Conservation (phyloP, 2,329 filamentous ascomycete genomes). For the Pestalotiopsis sp. region DNA sequence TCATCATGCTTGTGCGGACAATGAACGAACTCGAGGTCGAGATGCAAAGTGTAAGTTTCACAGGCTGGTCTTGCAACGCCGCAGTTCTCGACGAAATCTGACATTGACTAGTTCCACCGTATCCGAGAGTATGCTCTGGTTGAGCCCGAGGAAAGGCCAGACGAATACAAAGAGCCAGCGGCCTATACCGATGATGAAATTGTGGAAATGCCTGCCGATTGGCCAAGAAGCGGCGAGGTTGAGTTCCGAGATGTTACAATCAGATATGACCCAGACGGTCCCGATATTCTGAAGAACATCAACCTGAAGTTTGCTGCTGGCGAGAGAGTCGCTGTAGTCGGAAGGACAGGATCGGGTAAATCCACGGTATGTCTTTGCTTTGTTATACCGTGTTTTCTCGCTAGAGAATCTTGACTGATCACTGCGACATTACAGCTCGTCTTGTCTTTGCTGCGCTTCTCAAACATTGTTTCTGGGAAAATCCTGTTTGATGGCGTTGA, state of each 20-base stretch:
- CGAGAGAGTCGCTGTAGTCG: constrained; percentile 77
- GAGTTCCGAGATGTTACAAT: constrained; percentile 55
- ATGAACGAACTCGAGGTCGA: constrained; percentile 62
- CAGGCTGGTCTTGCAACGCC: background rate
- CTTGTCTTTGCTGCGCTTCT: constrained; percentile 57
- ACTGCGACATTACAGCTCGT: constrained; percentile 40
- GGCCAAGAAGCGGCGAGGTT: constrained; percentile 49
- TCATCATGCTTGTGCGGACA: constrained; percentile 52
- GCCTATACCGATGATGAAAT: constrained; percentile 42
- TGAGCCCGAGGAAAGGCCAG: constrained; percentile 46
- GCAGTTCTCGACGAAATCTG: constrained; percentile 18
- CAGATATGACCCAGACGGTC: constrained; percentile 47
- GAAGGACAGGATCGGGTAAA: constrained; percentile 82
- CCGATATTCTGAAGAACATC: constrained; percentile 52
- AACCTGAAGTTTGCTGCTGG: constrained; percentile 62
- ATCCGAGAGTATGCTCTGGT: constrained; percentile 52
- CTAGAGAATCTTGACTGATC: constrained; percentile 7
- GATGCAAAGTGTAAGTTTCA: constrained; percentile 52
- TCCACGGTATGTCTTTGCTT: constrained; percentile 63
- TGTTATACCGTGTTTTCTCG: background rate
- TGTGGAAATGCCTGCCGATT: constrained; percentile 41
- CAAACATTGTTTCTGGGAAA: constrained; percentile 51
- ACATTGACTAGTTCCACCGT: constrained; percentile 43
- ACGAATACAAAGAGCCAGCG: constrained; percentile 41
- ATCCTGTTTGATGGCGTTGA: constrained; percentile 60